These are phyloP conservation scores for Exophiala alcalophila DNA, from an alignment of 2,329 filamentous ascomycete genomes.

Conservation along the genomic window DNA sequence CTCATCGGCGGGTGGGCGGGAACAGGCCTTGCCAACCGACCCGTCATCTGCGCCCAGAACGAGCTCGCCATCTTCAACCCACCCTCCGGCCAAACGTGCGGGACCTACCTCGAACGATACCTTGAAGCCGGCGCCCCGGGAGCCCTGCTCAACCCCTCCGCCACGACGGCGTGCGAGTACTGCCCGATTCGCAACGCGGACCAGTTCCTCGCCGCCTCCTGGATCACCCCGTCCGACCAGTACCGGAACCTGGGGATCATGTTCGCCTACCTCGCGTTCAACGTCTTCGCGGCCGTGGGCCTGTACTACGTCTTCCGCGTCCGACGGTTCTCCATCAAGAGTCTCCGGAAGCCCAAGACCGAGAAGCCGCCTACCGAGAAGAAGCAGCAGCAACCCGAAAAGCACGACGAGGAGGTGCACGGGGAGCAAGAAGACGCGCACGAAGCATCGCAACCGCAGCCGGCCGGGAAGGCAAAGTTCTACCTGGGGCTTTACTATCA, in stretches of 20 bases:
- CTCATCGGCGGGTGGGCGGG: constrained; percentile 69
- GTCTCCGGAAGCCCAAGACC: constrained; percentile 38
- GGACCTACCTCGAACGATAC: constrained; percentile 55
- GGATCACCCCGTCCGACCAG: constrained; percentile 55
- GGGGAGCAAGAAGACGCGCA: too few relatives aligned
- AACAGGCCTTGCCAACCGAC: constrained; percentile 64
- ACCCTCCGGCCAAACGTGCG: constrained; percentile 56
- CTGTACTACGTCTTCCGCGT: constrained; percentile 53
- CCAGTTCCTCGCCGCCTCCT: constrained; percentile 44
- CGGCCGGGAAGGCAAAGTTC: too few relatives aligned
- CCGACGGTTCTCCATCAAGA: constrained; percentile 20
- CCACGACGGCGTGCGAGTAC: constrained; percentile 55
- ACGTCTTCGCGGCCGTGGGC: constrained; percentile 53
- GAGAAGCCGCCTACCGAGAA: constrained; percentile 39
- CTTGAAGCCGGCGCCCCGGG: constrained; percentile 41
- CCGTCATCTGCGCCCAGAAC: constrained; percentile 63
- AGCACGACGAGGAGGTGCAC: background rate
- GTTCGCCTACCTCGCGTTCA: constrained; percentile 59
- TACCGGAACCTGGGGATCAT: constrained; percentile 69
- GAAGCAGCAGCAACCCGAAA: background rate
- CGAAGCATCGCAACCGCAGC: too few relatives aligned
- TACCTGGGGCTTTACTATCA: constrained; percentile 12
- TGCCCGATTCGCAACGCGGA: constrained; percentile 47
- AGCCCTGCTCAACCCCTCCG: constrained; percentile 61
- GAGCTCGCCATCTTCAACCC: constrained; percentile 53